Conservation (phyloP, 148 eudicot genomes). For the Silene uniflora region DNA sequence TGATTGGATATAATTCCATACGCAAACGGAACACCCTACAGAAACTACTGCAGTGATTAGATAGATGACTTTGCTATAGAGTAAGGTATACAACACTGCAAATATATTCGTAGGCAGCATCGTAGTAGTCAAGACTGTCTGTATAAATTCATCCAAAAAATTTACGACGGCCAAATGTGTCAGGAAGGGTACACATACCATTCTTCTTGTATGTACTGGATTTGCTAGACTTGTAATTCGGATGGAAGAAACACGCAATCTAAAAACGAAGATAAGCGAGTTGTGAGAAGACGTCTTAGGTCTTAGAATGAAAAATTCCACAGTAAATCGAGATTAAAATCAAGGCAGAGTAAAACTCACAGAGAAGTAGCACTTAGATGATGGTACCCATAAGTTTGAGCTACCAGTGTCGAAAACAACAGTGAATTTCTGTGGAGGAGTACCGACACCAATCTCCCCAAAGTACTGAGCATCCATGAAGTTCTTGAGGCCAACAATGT, state of each 20-base stretch:
- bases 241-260: constrained; percentile 75
- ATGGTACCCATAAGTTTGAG: constrained; percentile 93
- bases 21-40: neutral
- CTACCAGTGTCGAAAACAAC: constrained; percentile 97
- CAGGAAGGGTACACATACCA: constrained; percentile 34
- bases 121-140: no score
- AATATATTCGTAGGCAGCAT: no score
- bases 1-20: neutral
- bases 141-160: no score
- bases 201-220: constrained; percentile 66
- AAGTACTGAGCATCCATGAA: constrained; percentile 96
- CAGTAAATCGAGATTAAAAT: neutral
- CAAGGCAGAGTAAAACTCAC: constrained; percentile 31
- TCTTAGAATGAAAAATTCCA: neutral
- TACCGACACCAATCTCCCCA: constrained; percentile 88
- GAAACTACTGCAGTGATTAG: neutral
- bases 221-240: constrained; percentile 56
- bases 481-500: constrained; percentile 66
- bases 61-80: neutral
- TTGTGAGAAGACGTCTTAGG: neutral
- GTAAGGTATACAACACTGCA: neutral
- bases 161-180: neutral
- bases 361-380: constrained; percentile 84
- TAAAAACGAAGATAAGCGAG: constrained; percentile 27
- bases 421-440: constrained; percentile 90